phyloP scores from a whole-genome alignment of 768 basidiomycete genomes.

The Tylopilus subfusipes region DNA sequence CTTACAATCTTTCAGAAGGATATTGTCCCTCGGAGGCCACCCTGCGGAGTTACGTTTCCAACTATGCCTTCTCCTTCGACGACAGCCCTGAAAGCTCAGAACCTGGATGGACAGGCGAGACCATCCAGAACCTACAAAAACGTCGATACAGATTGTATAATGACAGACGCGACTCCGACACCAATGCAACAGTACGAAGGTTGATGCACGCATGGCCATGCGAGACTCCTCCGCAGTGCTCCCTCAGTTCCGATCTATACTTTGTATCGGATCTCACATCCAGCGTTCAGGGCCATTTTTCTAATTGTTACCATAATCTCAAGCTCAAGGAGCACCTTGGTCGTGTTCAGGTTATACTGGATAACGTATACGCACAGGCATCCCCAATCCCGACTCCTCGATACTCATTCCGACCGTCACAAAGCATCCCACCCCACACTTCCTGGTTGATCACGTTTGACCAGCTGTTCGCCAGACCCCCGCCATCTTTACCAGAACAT shows the following conservation, averaged over 20 bases:
- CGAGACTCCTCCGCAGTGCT: constrained; percentile 6
- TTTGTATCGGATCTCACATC: neutral
- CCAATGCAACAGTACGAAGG: neutral
- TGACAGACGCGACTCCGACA: constrained; percentile 5
- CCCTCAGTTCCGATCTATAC: neutral
- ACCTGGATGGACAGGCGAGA: neutral
- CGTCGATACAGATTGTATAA: constrained; percentile 10
- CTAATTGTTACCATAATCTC: constrained; percentile 12
- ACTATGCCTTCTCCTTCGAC: neutral
- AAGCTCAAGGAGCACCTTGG: constrained; percentile 12
- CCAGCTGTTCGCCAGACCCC: constrained; percentile 4
- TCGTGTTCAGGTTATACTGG: constrained; percentile 10
- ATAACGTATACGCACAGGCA: neutral
- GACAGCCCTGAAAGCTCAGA: constrained; percentile 11
- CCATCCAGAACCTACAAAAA: neutral
- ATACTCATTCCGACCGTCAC: constrained; percentile 6
- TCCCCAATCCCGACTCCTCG: neutral
- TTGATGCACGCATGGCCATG: constrained; percentile 20
- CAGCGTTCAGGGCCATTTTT: constrained; percentile 3
- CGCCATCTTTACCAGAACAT: neutral
- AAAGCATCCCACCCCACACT: neutral
- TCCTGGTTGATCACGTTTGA: neutral
- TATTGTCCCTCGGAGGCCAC: neutral
- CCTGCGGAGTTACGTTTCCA: neutral
- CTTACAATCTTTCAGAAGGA: constrained; percentile 9